A percentile compares a stretch with the other conserved stretches of the same genome.
These are phyloP conservation scores for Croton setiger DNA, from an alignment of 441 rosid genomes.

Conservation along the genomic window DNA sequence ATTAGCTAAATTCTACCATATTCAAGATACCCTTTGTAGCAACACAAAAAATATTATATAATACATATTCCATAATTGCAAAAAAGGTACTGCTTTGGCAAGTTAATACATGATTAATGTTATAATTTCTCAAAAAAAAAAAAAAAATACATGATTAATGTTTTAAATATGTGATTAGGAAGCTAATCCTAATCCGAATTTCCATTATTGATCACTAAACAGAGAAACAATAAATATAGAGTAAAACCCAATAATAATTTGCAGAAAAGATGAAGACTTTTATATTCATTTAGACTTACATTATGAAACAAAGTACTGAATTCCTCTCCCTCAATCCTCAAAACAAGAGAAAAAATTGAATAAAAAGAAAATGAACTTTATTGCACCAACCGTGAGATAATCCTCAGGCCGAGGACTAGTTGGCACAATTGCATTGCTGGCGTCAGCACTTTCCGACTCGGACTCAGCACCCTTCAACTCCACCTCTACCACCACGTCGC, in stretches of 20 bases:
- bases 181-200: background rate
- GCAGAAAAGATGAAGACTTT: background rate
- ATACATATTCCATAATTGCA: background rate
- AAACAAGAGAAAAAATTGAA: background rate
- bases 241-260: background rate
- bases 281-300: background rate
- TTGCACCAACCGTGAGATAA: conserved; percentile 68
- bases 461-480: conserved; percentile 48
- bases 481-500: conserved; percentile 33
- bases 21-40: background rate
- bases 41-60: background rate
- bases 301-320: background rate
- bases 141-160: no score
- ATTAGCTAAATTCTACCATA: background rate
- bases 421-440: conserved; percentile 70
- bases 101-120: background rate
- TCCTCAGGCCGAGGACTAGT: conserved; percentile 81
- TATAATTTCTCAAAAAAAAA: no score
- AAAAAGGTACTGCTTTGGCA: background rate
- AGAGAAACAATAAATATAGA: background rate
- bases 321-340: background rate
- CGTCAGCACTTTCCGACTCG: conserved; percentile 44
- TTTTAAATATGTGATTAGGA: background rate
- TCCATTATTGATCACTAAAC: background rate
- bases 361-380: conserved; percentile 14